These are phyloP conservation scores for Coemansia sp. DNA, from an alignment of 192 early-diverging fungal species.

Conservation along the genomic window DNA sequence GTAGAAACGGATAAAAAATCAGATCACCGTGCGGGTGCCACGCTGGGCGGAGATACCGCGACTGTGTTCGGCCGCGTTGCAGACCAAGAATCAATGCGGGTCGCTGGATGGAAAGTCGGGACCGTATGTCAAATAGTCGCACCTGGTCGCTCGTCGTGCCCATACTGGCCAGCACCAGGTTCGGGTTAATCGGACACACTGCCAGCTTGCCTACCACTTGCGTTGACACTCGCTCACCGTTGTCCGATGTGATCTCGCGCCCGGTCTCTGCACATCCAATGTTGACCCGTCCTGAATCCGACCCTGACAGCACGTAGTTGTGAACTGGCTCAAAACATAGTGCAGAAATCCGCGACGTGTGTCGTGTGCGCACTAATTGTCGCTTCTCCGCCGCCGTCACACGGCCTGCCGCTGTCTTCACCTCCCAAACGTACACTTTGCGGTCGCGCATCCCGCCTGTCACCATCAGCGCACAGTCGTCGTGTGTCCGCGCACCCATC, in stretches of 20 bases:
- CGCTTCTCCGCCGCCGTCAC: background rate
- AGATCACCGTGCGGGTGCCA: constrained; percentile 41
- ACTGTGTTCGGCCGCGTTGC: constrained; percentile 14
- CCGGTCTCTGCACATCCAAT: constrained; percentile 23
- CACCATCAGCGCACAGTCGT: constrained; percentile 16
- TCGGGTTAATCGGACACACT: constrained; percentile 19
- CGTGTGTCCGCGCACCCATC: background rate
- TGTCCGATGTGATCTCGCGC: constrained; percentile 4
- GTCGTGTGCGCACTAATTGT: constrained; percentile 10
- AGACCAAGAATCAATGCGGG: constrained; percentile 25
- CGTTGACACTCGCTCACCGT: background rate
- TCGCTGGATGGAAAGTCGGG: background rate
- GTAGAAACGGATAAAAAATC: constrained; percentile 28
- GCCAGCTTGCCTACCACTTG: constrained; percentile 17
- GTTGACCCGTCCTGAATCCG: constrained; percentile 23
- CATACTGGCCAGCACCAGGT: constrained; percentile 25
- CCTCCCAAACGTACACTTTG: constrained; percentile 9
- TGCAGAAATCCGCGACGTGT: constrained; percentile 26
- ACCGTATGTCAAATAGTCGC: constrained; percentile 26
- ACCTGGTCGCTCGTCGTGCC: constrained; percentile 18
- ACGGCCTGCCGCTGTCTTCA: background rate
- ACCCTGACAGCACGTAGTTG: constrained; percentile 22
- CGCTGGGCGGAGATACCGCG: constrained; percentile 30
- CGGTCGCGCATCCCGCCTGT: constrained; percentile 17
- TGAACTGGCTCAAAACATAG: constrained; percentile 21